Base-by-base conservation (phyloP, 805 yeast genomes). In the Lachancea dasiensis region DNA sequence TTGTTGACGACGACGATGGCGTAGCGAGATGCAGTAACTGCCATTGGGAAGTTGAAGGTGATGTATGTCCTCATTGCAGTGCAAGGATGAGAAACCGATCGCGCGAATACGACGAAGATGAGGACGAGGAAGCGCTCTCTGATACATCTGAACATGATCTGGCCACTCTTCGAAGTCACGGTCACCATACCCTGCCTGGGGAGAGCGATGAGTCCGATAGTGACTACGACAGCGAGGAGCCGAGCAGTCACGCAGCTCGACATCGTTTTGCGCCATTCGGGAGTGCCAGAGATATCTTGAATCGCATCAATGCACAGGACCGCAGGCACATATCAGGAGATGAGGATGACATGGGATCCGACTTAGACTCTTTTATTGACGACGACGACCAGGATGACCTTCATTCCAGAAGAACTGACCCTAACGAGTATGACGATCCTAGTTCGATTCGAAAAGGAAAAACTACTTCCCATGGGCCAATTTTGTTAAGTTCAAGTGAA, bases 41-140 rank as follows among this genome's bases (percentile, higher is more conserved):
- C 54, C 86, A 79, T 50, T 83, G 90, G 90, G 90, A 83, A 50
- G 77, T 81, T 6, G 75, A 74, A 43, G 86, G 84, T 0, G 61
- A 69, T 3, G 65, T 60, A n/a, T 83, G 92, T 50, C 67, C 75
- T 5, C 81, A 82, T 50, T 83, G 92, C 57, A 81, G 81, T 4
- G 61, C 74, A 40, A 54, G 75, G 22, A 69, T 81, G 16, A 51
- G 63, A 36, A 60, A 60, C 37, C 42, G 50, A 23, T 29, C 34
- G 23, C 20, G 16, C 5, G 34, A 21, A 3, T 36, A 35, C 4
- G 38, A 38, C n/a, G 42, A 38, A 3, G 19, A 32, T 9, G 37
- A 40, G 15, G 39, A 38, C 30, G 58, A 52, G 25, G 58, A 51
- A 19, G 51, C 51, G 35, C 51, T 58, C 27, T 56, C 50, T 27